Conservation (phyloP, 139 green algal genomes). For the Micractinium sp. region DNA sequence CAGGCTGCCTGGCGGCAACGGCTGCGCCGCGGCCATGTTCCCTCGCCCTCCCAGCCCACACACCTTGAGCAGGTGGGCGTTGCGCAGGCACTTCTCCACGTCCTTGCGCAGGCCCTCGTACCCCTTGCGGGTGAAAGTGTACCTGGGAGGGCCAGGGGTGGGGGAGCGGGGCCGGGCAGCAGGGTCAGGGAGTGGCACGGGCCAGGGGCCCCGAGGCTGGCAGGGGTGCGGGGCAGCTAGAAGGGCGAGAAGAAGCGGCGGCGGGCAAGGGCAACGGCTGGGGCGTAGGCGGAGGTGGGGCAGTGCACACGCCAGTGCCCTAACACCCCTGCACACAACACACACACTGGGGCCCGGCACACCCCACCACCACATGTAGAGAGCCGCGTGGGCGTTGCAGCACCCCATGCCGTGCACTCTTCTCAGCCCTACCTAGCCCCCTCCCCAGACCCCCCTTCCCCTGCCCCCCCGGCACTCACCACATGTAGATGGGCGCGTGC, state of each 20-base stretch:
- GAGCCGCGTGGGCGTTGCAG: too few relatives aligned
- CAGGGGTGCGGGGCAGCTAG: too few relatives aligned
- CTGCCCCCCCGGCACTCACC: conserved; percentile 65
- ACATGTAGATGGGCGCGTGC: conserved; percentile 97
- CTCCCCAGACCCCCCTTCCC: not conserved
- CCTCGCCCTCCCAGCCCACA: not conserved
- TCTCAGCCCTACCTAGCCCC: not conserved
- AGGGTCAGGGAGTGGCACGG: too few relatives aligned
- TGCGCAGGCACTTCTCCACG: conserved; percentile 93
- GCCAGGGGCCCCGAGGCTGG: too few relatives aligned
- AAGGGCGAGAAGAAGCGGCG: too few relatives aligned
- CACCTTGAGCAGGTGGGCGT: conserved; percentile 86
- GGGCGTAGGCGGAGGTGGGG: too few relatives aligned
- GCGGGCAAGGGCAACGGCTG: too few relatives aligned
- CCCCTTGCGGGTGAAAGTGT: conserved; percentile 84
- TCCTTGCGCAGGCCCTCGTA: conserved; percentile 88
- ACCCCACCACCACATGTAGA: too few relatives aligned
- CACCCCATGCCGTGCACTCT: not conserved
- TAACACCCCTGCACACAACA: too few relatives aligned
- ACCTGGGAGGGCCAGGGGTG: conserved; percentile 37
- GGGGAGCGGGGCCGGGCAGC: not conserved
- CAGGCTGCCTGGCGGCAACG: not conserved
- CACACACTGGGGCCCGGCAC: too few relatives aligned
- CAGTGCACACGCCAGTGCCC: too few relatives aligned
- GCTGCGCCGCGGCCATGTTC: too few relatives aligned